A percentile compares a stretch with the other conserved stretches of the same genome.
These are phyloP conservation scores for Lonicera japonica DNA, from an alignment of 129 eudicot genomes.

Conservation along the genomic window DNA sequence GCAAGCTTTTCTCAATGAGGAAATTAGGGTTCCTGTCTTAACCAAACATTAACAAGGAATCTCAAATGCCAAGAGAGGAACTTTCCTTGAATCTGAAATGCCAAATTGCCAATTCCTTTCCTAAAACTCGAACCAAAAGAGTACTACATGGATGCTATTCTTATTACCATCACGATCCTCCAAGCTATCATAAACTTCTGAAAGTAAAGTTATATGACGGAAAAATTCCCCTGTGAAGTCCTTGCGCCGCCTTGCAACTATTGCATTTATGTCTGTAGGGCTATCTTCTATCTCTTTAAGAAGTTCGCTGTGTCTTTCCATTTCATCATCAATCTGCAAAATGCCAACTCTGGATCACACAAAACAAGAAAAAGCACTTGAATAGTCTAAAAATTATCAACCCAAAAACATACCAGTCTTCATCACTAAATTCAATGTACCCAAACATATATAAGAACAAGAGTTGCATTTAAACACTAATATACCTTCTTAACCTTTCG, in stretches of 20 bases:
- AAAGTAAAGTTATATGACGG: slow-evolving; percentile 60
- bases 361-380: slow-evolving; percentile 4
- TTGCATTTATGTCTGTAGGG: slow-evolving; percentile 81
- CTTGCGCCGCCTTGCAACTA: slow-evolving; percentile 75
- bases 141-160: too few relatives aligned
- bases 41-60: too few relatives aligned
- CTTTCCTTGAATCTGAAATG: too few relatives aligned
- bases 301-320: slow-evolving; percentile 73
- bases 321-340: slow-evolving; percentile 90
- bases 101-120: too few relatives aligned
- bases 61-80: too few relatives aligned
- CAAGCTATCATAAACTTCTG: slow-evolving; percentile 67
- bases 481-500: slow-evolving; percentile 68
- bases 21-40: too few relatives aligned
- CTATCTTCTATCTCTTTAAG: slow-evolving; percentile 74
- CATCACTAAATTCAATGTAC: too few relatives aligned
- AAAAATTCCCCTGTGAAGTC: slow-evolving; percentile 83
- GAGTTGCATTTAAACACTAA: not conserved
- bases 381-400: not conserved
- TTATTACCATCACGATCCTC: slow-evolving; percentile 90
- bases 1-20: too few relatives aligned
- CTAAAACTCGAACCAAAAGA: too few relatives aligned
- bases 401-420: not conserved
- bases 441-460: too few relatives aligned
- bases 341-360: slow-evolving; percentile 20